phyloP scores from a whole-genome alignment of 768 basidiomycete genomes.

The Harrya chromipes region DNA sequence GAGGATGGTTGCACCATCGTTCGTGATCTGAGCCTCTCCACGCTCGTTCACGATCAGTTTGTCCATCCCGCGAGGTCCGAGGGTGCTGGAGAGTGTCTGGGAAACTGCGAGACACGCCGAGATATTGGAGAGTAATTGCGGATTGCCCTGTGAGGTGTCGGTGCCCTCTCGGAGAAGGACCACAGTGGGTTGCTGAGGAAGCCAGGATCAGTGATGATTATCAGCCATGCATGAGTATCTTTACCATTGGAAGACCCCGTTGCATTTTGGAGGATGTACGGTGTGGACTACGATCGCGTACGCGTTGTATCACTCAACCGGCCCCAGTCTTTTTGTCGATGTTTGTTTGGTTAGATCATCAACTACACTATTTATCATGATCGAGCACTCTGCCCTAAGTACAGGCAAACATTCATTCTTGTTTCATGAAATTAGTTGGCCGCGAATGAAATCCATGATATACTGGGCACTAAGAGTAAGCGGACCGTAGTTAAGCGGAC shows the following conservation, averaged over 20 bases:
- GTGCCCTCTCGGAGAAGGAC: conserved; percentile 96
- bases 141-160: conserved; percentile 91
- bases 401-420: too few relatives aligned
- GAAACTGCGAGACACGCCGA: conserved; percentile 93
- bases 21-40: conserved; percentile 97
- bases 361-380: too few relatives aligned
- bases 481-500: conserved; percentile 1
- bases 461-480: not conserved
- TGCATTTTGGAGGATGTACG: conserved; percentile 60
- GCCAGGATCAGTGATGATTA: conserved; percentile 16
- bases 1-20: conserved; percentile 98
- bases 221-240: not conserved
- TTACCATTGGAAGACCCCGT: conserved; percentile 76
- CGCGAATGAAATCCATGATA: not conserved
- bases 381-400: too few relatives aligned
- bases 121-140: conserved; percentile 92
- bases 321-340: conserved; percentile 12
- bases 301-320: not conserved
- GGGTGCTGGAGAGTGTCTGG: conserved; percentile 86
- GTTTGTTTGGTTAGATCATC: conserved; percentile 17
- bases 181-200: conserved; percentile 87
- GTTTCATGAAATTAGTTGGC: not conserved
- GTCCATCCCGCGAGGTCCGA: conserved; percentile 99
- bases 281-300: conserved; percentile 5
- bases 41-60: conserved; percentile 93